Evolutionary conservation across 805 yeast species (phyloP), one percentile per base, ranked within the genome.

Genomic region (Kodamaea hsintzibuensis): DNA sequence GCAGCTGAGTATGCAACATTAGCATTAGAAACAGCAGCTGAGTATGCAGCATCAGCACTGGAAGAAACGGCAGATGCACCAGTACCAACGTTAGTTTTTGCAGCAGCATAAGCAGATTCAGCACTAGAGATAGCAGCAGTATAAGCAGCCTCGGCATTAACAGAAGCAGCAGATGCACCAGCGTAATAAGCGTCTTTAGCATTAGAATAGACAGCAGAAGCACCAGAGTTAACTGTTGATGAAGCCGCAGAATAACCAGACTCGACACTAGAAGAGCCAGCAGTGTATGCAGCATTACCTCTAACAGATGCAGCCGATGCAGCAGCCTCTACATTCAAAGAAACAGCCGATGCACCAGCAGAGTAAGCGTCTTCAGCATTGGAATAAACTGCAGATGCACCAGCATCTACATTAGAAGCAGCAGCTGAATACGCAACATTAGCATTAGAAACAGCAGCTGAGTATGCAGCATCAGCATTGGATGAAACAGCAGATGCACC

Each of bases 251-350:
- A 39, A 30, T 27, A 25, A 10, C 13, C 43, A 38, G 35, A 27
- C 10, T 19, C 51, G 40, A 27, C 45, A 12, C n/a, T 42, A n/a
- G 40, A 12, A 39, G 46, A 42, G 35, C 9, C 35, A 12, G 46
- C 46, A n/a, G 25, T 7, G n/a, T n/a, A n/a, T n/a, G n/a, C n/a
- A 6, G 44, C 19, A 40, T 9, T 25, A 40, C 7, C 44, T 16
- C 13, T 60, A 54, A 44, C 47, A 48, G 49, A 56, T 49, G 50
- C 51, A 39, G 42, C 60, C 39, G 42, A 38, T 38, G 42, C 45
- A 39, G 25, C 39, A 38, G 46, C 49, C 7, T 47, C 49, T n/a
- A n/a, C n/a, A n/a, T n/a, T n/a, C n/a, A n/a, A n/a, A n/a, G 45
- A 19, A 13, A 7, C 45, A 8, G 37, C 30, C 10, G 39, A 33